Evolutionary conservation across 192 early-diverging fungal genomes (phyloP).

Genomic region (Chytriomyces sp.): DNA sequence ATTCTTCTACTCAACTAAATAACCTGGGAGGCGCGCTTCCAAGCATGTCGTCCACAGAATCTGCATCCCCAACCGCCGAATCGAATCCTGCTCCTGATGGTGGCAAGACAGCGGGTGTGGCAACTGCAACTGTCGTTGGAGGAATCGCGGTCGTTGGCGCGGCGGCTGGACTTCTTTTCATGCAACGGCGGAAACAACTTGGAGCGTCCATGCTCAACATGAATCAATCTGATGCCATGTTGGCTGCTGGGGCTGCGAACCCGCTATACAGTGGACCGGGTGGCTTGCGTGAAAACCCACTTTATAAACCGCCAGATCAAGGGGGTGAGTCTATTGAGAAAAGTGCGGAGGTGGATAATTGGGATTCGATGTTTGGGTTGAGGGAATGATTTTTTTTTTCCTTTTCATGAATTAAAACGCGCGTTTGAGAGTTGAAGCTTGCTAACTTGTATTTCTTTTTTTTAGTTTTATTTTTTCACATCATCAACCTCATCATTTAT

Average conservation of each 20-base stretch:
- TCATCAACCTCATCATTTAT: too few relatives aligned
- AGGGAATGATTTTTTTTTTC: too few relatives aligned
- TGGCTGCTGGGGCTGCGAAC: not conserved
- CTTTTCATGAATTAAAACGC: too few relatives aligned
- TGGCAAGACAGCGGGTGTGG: not conserved
- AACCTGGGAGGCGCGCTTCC: too few relatives aligned
- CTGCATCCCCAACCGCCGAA: too few relatives aligned
- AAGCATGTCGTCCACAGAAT: too few relatives aligned
- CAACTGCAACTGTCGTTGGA: not conserved
- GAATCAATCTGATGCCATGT: constrained; percentile 1
- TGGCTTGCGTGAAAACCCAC: not conserved
- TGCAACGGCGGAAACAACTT: not conserved
- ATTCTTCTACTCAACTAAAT: too few relatives aligned
- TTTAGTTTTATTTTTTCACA: too few relatives aligned
- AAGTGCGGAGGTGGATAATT: not conserved
- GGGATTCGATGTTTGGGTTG: too few relatives aligned
- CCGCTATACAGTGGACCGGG: not conserved
- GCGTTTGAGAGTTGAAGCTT: too few relatives aligned
- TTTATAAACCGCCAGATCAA: not conserved
- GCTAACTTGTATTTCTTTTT: too few relatives aligned
- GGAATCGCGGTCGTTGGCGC: constrained; percentile 9
- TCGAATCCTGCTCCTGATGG: too few relatives aligned
- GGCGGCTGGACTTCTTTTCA: not conserved
- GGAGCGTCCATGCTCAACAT: not conserved
- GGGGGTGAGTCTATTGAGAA: not conserved